Evolutionary conservation across 305 asterid species (phyloP).

Genomic region (Vinca major): DNA sequence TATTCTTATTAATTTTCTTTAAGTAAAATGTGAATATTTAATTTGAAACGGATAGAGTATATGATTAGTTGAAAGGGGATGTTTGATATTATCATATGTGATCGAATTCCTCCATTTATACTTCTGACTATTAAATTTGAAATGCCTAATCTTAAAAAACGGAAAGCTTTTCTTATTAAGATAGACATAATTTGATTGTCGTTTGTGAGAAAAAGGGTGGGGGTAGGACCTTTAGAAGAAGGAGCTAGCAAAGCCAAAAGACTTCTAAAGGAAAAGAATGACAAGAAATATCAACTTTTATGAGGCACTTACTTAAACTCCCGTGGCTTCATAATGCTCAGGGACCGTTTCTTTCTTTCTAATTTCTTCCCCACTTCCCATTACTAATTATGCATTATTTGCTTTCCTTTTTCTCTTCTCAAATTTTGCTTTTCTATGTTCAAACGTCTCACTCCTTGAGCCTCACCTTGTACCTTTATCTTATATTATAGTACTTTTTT

Average conservation of each 20-base stretch:
- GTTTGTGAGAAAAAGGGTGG: conserved; percentile 29
- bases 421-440: not conserved
- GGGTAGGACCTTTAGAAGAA: conserved; percentile 13
- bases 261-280: conserved; percentile 25
- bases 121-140: too few species aligned
- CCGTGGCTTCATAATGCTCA: conserved; percentile 35
- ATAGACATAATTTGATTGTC: conserved; percentile 32
- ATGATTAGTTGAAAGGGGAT: too few species aligned
- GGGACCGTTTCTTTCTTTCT: conserved; percentile 27
- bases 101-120: too few species aligned
- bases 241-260: conserved; percentile 12
- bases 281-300: conserved; percentile 44
- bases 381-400: not conserved
- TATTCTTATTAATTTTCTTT: too few species aligned
- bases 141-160: too few species aligned
- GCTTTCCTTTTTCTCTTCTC: not conserved
- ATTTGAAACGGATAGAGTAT: too few species aligned
- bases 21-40: too few species aligned
- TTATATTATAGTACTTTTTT: not conserved
- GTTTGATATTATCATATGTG: too few species aligned
- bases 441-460: not conserved
- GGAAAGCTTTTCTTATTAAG: conserved; percentile 5
- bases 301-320: conserved; percentile 35
- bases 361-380: not conserved
- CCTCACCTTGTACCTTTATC: not conserved